Evolutionary conservation across 2,329 filamentous ascomycete genomes (phyloP), one percentile per base, ranked within the genome.

Genomic region (Monosporascus sp.): DNA sequence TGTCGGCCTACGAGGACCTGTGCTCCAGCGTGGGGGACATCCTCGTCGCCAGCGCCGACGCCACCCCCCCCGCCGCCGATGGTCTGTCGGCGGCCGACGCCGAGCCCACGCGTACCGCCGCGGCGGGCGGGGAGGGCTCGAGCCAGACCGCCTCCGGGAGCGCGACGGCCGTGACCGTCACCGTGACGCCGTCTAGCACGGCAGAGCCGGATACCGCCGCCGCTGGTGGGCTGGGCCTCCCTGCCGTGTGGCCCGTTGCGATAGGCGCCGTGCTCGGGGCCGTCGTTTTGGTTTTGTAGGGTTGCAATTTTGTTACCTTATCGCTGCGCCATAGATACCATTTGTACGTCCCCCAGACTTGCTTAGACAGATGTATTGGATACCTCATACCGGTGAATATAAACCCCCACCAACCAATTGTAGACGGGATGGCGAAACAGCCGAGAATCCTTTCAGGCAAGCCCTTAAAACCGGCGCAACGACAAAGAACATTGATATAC

Each of bases 141-240:
- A 43, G 40, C 40, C 6, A 43, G 40, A 18, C 38, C 47, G 24
- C 43, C 7, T 46, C 22, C 22, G 22, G 7, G 20, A 14, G 11
- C 22, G 22, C 20, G n/a, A 56, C 54, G 41, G 48, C 54, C 45
- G 53, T 48, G 3, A 53, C 48, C 17, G 51, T 51, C 35, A 51
- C 54, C 7, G 48, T 43, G n/a, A 35, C 41, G 22, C 51, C 48
- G 14, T 28, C 48, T 1, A 18, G 43, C n/a, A 54, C 52, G 22
- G 41, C 49, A 20, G 24, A 17, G 7, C 11, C 31, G 11, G 26
- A 40, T 41, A 50, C 26, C 18, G 46, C 31, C 7, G 52, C 52
- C 24, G 52, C 52, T 8, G 45, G 22, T n/a, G 38, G 37, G 26
- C 43, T 48, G 6, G 2, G 41, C 17, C 41, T 51, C 41, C 7